Percentiles rank a stretch among this genome's conserved stretches.
Evolutionary conservation across 371 early-diverging fungal species (phyloP).

Genomic region (Mortierella sp.): DNA sequence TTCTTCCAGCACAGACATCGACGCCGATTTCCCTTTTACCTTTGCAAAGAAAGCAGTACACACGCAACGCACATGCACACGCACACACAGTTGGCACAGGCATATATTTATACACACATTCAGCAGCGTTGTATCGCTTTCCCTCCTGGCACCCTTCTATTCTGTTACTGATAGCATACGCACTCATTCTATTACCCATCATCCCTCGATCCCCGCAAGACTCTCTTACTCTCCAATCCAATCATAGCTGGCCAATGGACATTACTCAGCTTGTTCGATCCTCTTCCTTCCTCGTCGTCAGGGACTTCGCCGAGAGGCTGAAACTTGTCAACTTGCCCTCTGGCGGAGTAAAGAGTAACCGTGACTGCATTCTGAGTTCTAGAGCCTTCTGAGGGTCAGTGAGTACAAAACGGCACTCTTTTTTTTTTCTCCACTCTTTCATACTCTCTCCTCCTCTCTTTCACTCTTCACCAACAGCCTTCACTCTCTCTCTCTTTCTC

Average conservation of each 20-base stretch:
- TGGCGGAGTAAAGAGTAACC: neutral
- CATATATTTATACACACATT: neutral
- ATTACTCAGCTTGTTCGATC: slow-evolving; percentile 12
- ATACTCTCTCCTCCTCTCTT: neutral
- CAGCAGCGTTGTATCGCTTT: neutral
- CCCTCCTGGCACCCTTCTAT: neutral
- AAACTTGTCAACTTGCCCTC: neutral
- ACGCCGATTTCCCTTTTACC: too few relatives aligned
- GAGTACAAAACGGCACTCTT: slow-evolving; percentile 3
- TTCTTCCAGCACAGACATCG: neutral
- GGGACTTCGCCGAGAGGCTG: slow-evolving; percentile 6
- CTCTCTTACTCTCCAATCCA: neutral
- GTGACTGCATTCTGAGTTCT: slow-evolving; percentile 4
- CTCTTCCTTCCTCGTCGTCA: neutral
- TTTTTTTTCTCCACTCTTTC: slow-evolving; percentile 13
- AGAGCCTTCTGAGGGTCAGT: neutral
- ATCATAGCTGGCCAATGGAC: neutral
- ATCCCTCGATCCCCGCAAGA: neutral
- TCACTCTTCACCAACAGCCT: too few relatives aligned
- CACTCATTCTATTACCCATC: neutral
- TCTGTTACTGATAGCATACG: neutral
- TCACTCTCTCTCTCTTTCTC: too few relatives aligned
- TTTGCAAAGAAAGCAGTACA: too few relatives aligned
- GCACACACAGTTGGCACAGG: neutral
- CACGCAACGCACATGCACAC: neutral